These are phyloP conservation scores for Amaranthus palmeri DNA, from an alignment of 148 eudicot genomes.

Conservation along the genomic window DNA sequence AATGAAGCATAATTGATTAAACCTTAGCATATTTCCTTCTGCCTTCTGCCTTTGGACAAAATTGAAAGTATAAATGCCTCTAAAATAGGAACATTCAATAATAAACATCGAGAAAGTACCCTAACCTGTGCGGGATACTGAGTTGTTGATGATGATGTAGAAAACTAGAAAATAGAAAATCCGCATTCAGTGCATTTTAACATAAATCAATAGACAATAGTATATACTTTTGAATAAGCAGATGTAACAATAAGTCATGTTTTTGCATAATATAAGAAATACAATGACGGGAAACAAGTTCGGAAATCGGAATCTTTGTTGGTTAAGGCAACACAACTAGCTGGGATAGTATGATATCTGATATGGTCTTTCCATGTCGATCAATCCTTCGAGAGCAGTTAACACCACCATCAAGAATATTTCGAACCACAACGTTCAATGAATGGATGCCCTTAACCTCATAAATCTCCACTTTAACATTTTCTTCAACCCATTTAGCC, in stretches of 20 bases:
- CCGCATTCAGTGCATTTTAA: background rate
- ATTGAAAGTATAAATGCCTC: background rate
- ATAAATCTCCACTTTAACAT: conserved; percentile 80
- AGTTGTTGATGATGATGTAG: too few relatives aligned
- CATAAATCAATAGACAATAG: background rate
- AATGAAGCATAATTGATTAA: background rate
- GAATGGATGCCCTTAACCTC: conserved; percentile 70
- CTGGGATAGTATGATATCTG: conserved; percentile 78
- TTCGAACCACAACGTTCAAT: conserved; percentile 75
- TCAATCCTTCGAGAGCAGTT: conserved; percentile 94
- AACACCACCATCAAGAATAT: conserved; percentile 89
- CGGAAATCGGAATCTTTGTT: background rate
- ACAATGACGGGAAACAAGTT: background rate
- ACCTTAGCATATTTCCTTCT: background rate
- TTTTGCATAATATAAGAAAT: conserved; percentile 3
- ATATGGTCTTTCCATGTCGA: conserved; percentile 81
- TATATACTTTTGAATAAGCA: background rate
- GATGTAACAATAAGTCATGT: background rate
- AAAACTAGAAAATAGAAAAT: too few relatives aligned
- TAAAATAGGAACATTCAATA: too few relatives aligned
- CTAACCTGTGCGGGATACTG: too few relatives aligned
- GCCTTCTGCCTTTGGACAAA: background rate
- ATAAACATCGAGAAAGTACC: too few relatives aligned
- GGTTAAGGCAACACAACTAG: conserved; percentile 55
- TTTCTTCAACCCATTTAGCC: conserved; percentile 59